Conservation (phyloP, 345 rosid species). For the Euphorbia tirucalli region DNA sequence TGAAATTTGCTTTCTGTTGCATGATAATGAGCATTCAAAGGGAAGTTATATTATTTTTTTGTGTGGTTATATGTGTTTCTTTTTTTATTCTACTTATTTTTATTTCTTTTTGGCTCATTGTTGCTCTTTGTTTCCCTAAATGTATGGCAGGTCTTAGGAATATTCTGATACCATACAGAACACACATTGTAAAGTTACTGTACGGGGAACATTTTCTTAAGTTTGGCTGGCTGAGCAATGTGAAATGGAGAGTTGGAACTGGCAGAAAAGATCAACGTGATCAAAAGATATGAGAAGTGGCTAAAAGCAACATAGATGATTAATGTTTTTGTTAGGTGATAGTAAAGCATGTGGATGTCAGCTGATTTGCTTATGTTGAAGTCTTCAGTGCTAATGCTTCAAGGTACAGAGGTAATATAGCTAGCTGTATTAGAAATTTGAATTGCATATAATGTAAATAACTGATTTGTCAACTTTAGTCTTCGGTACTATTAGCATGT, state of each 20-base stretch:
- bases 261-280: slow-evolving; percentile 47
- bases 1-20: background rate
- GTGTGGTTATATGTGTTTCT: too few relatives aligned
- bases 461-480: background rate
- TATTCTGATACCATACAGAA: slow-evolving; percentile 77
- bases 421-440: background rate
- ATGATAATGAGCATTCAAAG: too few relatives aligned
- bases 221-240: slow-evolving; percentile 61
- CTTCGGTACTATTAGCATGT: background rate
- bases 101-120: slow-evolving; percentile 3
- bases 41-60: background rate
- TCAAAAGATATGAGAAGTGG: background rate
- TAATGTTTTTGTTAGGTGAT: background rate
- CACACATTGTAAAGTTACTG: slow-evolving; percentile 58
- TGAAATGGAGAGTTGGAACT: slow-evolving; percentile 55
- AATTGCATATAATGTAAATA: slow-evolving; percentile 16
- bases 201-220: slow-evolving; percentile 51
- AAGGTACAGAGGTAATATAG: background rate
- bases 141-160: slow-evolving; percentile 66
- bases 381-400: background rate
- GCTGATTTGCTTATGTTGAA: background rate
- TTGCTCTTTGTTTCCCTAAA: slow-evolving; percentile 9
- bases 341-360: slow-evolving; percentile 7
- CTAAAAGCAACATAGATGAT: background rate
- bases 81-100: background rate